phyloP scores from a whole-genome alignment of 2,329 filamentous ascomycete species.

The Venturia oleaginea region DNA sequence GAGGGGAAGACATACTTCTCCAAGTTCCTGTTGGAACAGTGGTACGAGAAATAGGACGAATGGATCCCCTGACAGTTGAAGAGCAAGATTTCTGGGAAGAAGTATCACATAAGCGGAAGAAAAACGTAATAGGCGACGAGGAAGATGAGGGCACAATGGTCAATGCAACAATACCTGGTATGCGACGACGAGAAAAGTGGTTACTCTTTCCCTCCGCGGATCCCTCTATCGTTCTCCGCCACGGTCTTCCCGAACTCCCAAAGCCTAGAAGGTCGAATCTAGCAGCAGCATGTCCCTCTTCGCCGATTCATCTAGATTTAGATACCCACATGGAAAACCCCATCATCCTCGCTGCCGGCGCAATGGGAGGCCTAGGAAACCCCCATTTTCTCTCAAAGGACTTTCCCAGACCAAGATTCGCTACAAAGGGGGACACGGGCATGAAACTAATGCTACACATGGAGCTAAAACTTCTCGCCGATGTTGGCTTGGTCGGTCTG shows the following conservation, averaged over 20 bases:
- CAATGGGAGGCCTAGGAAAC: conserved; percentile 84
- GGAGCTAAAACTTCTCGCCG: conserved; percentile 89
- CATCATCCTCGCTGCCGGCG: conserved; percentile 77
- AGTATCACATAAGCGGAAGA: conserved; percentile 13
- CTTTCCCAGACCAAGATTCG: conserved; percentile 72
- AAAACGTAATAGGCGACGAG: conserved; percentile 23
- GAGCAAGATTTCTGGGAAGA: conserved; percentile 26
- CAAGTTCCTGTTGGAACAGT: conserved; percentile 90
- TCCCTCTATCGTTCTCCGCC: conserved; percentile 56
- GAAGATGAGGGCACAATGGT: not conserved
- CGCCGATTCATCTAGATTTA: conserved; percentile 54
- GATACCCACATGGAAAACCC: conserved; percentile 69
- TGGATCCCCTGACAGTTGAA: conserved; percentile 69
- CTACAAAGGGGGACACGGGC: conserved; percentile 74
- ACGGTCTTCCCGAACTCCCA: conserved; percentile 49
- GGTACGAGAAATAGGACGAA: conserved; percentile 68
- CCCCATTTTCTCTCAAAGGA: conserved; percentile 79
- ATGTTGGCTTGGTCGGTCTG: conserved; percentile 87
- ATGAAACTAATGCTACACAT: conserved; percentile 73
- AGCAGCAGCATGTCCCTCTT: conserved; percentile 58
- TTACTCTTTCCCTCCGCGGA: conserved; percentile 67
- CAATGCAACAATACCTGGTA: not conserved
- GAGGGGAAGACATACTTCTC: conserved; percentile 80
- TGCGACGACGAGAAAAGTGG: conserved; percentile 56
- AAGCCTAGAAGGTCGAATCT: conserved; percentile 48